Conservation (phyloP, 139 green algal species). For the Micractinium sp. region DNA sequence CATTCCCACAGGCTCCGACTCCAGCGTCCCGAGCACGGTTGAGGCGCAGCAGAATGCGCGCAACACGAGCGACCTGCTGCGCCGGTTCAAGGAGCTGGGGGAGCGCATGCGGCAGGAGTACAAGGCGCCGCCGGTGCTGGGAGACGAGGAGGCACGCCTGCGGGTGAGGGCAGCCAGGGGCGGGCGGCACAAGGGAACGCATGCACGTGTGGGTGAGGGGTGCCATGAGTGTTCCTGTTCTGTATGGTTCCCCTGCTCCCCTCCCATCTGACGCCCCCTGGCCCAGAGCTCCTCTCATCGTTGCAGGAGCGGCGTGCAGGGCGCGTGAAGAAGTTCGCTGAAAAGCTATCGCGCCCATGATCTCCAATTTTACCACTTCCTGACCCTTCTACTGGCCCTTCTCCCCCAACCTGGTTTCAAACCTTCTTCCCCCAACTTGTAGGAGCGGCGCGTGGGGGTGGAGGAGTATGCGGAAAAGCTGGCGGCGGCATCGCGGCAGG, state of each 20-base stretch:
- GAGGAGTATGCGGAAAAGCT: slow-evolving; percentile 66
- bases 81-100: slow-evolving; percentile 78
- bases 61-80: slow-evolving; percentile 71
- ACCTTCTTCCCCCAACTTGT: background rate
- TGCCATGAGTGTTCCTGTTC: too few species aligned
- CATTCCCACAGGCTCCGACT: slow-evolving; percentile 50
- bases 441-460: slow-evolving; percentile 45
- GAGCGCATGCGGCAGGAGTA: slow-evolving; percentile 51
- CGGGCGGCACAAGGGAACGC: too few species aligned
- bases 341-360: too few species aligned
- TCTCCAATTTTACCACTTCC: too few species aligned
- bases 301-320: too few species aligned
- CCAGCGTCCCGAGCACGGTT: slow-evolving; percentile 62
- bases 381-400: background rate
- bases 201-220: too few species aligned
- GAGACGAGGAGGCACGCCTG: slow-evolving; percentile 49
- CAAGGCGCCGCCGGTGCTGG: slow-evolving; percentile 39
- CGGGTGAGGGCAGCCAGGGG: slow-evolving; percentile 10
- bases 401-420: background rate
- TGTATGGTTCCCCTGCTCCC: too few species aligned
- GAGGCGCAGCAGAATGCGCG: slow-evolving; percentile 69
- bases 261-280: too few species aligned
- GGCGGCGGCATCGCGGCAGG: slow-evolving; percentile 51
- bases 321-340: too few species aligned
- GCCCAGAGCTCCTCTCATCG: too few species aligned